phyloP scores from a whole-genome alignment of 2,329 filamentous ascomycete genomes.

The Coleophoma eucalyptorum region DNA sequence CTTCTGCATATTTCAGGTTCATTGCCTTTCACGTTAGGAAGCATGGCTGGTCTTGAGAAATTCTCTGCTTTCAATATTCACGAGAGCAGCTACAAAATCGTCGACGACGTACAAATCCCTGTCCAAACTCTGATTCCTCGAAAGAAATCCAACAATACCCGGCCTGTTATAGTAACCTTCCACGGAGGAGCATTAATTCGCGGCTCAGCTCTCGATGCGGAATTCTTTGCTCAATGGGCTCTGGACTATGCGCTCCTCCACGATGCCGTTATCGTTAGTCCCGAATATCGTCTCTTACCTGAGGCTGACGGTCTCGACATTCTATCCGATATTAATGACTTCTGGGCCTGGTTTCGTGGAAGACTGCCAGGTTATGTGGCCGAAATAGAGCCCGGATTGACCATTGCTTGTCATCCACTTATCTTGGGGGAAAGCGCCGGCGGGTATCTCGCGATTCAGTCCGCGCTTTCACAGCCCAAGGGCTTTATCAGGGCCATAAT shows the following conservation, averaged over 20 bases:
- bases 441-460: too few relatives aligned
- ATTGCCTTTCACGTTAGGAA: too few relatives aligned
- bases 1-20: too few relatives aligned
- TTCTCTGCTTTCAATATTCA: conserved; percentile 1
- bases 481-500: too few relatives aligned
- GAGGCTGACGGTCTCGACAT: conserved; percentile 42
- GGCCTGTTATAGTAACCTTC: conserved; percentile 3
- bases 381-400: too few relatives aligned
- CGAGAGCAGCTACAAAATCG: conserved; percentile 2
- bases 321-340: conserved; percentile 39
- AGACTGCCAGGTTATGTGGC: too few relatives aligned
- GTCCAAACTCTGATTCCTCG: conserved; percentile 3
- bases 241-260: conserved; percentile 32
- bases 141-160: background rate
- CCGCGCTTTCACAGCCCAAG: too few relatives aligned
- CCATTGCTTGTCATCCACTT: too few relatives aligned
- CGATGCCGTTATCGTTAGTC: conserved; percentile 38
- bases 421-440: too few relatives aligned
- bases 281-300: conserved; percentile 46
- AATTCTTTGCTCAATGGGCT: conserved; percentile 26
- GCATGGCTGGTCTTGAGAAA: too few relatives aligned
- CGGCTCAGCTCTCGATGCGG: conserved; percentile 6
- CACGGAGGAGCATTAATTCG: conserved; percentile 5
- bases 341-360: conserved; percentile 40
- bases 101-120: conserved; percentile 1